phyloP scores from a whole-genome alignment of 1,139 yeast genomes.

The Candida sojae region DNA sequence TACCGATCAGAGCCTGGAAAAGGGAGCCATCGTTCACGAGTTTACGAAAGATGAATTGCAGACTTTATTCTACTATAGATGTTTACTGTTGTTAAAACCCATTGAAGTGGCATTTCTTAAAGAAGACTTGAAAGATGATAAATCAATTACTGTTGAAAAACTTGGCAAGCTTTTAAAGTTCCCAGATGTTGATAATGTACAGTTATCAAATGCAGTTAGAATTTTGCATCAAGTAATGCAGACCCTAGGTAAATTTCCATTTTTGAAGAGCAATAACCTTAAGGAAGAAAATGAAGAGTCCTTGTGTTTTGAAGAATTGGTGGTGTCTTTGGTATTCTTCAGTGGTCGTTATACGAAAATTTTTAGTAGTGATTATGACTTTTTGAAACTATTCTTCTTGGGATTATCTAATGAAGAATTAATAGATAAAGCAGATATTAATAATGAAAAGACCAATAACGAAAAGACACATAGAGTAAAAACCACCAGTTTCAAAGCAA shows the following conservation, averaged over 20 bases:
- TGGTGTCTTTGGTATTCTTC: constrained; percentile 27
- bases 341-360: constrained; percentile 25
- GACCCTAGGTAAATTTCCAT: constrained; percentile 34
- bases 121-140: background rate
- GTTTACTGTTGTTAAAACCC: constrained; percentile 22
- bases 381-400: constrained; percentile 27
- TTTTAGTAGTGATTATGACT: constrained; percentile 23
- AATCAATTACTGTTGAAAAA: constrained; percentile 1
- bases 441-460: background rate
- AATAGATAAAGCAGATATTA: background rate
- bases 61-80: constrained; percentile 22
- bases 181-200: background rate
- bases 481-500: constrained; percentile 2
- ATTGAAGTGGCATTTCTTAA: constrained; percentile 21
- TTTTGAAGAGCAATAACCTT: constrained; percentile 17
- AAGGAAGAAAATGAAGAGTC: constrained; percentile 11
- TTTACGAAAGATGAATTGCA: constrained; percentile 21
- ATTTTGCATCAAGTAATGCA: constrained; percentile 26
- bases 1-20: constrained; percentile 5
- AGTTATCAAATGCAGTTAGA: constrained; percentile 11
- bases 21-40: constrained; percentile 14
- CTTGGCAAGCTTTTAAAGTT: constrained; percentile 8
- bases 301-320: constrained; percentile 25
- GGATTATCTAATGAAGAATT: constrained; percentile 11
- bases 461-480: background rate